Base-by-base conservation (phyloP, 495 filamentous ascomycete genomes). In the Hyphodiscus hymeniophilus region DNA sequence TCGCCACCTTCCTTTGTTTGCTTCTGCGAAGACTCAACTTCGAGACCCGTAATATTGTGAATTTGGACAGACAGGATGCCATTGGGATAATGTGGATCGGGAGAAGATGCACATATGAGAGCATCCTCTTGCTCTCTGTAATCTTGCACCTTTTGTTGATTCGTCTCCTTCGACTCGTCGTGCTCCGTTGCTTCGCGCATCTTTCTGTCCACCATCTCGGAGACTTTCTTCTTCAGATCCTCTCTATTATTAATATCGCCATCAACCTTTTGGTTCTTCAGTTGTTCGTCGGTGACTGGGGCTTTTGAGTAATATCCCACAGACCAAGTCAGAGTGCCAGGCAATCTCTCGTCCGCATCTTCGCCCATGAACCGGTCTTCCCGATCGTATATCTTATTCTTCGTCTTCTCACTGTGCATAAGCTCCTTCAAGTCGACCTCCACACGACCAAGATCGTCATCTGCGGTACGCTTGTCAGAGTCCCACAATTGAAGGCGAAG, bases 401-500 rank as follows among this genome's bases (percentile, higher is more conserved):
- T 72, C 0, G 75, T 74, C 17, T 72, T 63, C 3, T 64, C 48
- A 33, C 59, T 67, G 36, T 70, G 64, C 73, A 87, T 85, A 11
- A 87, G 52, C 42, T 72, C 65, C 47, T 83, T 82, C 20, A 87
- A 59, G 51, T 76, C 75, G 3, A 87, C 55, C 51, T 86, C 82
- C 4, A 83, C 77, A 11, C 80, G 70, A 3, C 84, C 84, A 2
- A 87, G 67, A 48, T 87, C 80, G 58, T 88, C 84, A 54, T 88
- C 84, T 5, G 83, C 84, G 3, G 77, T 81, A 41, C 67, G 69
- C 22, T 71, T 64, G 59, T 88, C 84, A 10, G 79, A 84, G 52
- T 88, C 84, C 81, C 82, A 88, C 3, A 88, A 60, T 57, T 84
- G 79, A 0, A 87, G 55, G 2, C 79, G 69, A 10, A 88, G 60